Conservation (phyloP, 306 rosid species). For the Oxytropis ochrocephala region DNA sequence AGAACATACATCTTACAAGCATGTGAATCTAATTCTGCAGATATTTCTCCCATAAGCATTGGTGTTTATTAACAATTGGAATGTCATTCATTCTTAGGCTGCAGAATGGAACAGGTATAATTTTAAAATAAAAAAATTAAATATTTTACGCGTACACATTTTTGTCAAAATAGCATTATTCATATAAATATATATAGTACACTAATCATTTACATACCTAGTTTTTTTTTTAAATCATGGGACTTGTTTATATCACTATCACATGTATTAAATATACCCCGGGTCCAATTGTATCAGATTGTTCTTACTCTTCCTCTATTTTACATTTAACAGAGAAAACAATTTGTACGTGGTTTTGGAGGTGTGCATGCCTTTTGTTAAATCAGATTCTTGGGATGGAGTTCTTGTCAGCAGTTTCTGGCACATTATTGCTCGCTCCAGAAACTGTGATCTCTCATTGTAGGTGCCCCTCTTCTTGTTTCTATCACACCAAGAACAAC, state of each 20-base stretch:
- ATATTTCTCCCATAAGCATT: slow-evolving; percentile 49
- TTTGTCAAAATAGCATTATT: too few species aligned
- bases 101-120: too few species aligned
- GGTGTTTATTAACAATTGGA: slow-evolving; percentile 79
- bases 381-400: slow-evolving; percentile 22
- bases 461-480: too few species aligned
- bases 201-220: not conserved
- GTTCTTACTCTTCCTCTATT: slow-evolving; percentile 28
- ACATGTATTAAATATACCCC: not conserved
- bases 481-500: too few species aligned
- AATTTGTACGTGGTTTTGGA: slow-evolving; percentile 10
- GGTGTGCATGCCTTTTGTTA: slow-evolving; percentile 16
- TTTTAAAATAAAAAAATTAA: too few species aligned
- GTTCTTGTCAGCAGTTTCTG: slow-evolving; percentile 52
- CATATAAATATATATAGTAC: too few species aligned
- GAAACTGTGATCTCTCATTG: too few species aligned
- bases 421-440: too few species aligned
- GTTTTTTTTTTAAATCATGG: not conserved
- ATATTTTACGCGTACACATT: too few species aligned
- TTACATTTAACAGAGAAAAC: slow-evolving; percentile 8
- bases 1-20: slow-evolving; percentile 62
- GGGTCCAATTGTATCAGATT: slow-evolving; percentile 42
- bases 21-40: slow-evolving; percentile 44
- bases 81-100: too few species aligned
- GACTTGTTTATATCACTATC: not conserved